Evolutionary conservation across 2,329 filamentous ascomycete species (phyloP), one percentile per base, ranked within the genome.

Genomic region (Beauveria sp.): DNA sequence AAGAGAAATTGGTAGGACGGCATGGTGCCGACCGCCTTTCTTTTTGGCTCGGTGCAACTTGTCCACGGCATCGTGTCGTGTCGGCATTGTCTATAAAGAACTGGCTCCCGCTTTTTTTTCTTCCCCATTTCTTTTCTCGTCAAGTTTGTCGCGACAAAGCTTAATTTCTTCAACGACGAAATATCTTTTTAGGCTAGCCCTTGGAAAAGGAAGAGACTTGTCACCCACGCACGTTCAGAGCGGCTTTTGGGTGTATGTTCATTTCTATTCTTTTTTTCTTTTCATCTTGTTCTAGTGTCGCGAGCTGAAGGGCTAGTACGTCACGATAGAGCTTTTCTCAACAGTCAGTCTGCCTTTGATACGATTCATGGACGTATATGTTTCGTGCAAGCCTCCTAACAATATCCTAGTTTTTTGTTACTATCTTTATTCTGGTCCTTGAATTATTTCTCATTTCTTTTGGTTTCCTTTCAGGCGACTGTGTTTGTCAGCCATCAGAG

Each of bases 211-310:
- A 58, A 49, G 50, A 28, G 46, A 58, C 42, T 47, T 57, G 26
- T 57, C 54, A 26, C 56, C 45, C 38, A 51, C 56, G 30, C 56
- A 51, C 56, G 56, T 58, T 58, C 34, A 58, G 56, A 58, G 56
- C 56, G 56, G 34, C 18, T 51, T 51, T 51, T 28, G 43, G 45
- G 34, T 61, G 30, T n/a, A 43, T 50, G 16, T 12, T 46, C n/a
- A 38, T 61, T 57, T 60, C 28, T 34, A 34, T 45, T 61, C 26
- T 9, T 4, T 55, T 16, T 5, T 14, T 18, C 47, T 10, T 10
- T 22, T 54, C n/a, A 4, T 9, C 6, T 12, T 59, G 12, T 16
- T 38, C 12, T 38, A 16, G 34, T 16, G 12, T 45, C 53, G 26
- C 52, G 20, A 9, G 26, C 30, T 43, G 30, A 6, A 22, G 9